Percentiles rank a stretch among this genome's conserved stretches.
These are phyloP conservation scores for Histomonas meleagridis DNA, from an alignment of 208 protist genomes.

Conservation along the genomic window DNA sequence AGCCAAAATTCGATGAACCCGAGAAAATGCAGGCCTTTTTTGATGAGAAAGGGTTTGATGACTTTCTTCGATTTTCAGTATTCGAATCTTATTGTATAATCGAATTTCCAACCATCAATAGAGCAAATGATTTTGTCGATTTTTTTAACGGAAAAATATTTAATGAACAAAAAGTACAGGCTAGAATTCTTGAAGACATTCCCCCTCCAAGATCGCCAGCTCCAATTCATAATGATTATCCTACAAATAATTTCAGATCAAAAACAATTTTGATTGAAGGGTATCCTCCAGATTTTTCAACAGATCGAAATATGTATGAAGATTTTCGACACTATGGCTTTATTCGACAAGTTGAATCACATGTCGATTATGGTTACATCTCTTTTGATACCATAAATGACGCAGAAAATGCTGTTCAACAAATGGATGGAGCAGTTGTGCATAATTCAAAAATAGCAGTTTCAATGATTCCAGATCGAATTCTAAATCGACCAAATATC, in stretches of 20 bases:
- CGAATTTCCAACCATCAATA: not conserved
- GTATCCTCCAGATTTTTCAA: not conserved
- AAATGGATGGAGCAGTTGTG: not conserved
- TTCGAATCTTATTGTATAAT: not conserved
- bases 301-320: not conserved
- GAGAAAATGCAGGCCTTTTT: not conserved
- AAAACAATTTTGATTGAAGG: too few species aligned
- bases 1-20: not conserved
- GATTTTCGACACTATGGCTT: not conserved
- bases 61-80: not conserved
- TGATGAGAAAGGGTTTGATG: not conserved
- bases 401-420: not conserved
- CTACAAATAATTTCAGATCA: too few species aligned
- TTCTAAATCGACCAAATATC: not conserved
- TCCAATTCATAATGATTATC: too few species aligned
- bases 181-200: too few species aligned
- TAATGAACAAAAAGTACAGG: not conserved
- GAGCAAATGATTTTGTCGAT: not conserved
- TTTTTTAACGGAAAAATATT: not conserved
- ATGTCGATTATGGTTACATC: not conserved
- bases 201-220: too few species aligned
- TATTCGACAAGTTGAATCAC: not conserved
- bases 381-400: not conserved
- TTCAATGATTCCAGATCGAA: not conserved
- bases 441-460: not conserved